Base-by-base conservation (phyloP, 257 asterid genomes). In the Solanum lycopersicoides region DNA sequence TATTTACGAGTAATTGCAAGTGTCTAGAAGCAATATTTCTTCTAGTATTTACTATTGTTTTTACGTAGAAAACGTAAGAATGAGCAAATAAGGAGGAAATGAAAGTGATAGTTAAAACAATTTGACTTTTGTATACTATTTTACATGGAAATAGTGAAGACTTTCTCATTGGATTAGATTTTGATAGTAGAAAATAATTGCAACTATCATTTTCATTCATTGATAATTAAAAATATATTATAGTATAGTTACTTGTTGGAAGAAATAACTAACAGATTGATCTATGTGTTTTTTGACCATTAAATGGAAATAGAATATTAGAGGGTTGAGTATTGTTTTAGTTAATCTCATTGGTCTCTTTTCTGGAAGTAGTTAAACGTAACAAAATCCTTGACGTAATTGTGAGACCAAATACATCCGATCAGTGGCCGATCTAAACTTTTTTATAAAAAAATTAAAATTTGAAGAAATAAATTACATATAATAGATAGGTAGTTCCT, bases 301-400 rank as follows among this genome's bases (percentile, higher is more conserved):
- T 69, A 69, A 30, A 30, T 42, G n/a, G 39, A 21, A 37, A 37
- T 25, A 12, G n/a, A 63, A 63, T 63, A 63, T n/a, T 23, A 7
- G 9, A 25, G 14, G 84, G 84, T 79, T 77, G 65, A 77, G 83
- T 42, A 3, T 77, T 13, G 39, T 45, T 45, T 79, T 9, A 79
- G 84, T 25, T 44, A 79, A 79, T 44, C 84, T 45, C 42, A 79
- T 28, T 28, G 84, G 84, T 79, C 84, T 79, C 84, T 45, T 79
- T 25, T 79, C 21, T 45, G 42, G 66, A 60, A 28, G 84, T 79
- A 79, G 28, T 79, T 79, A 79, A 44, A 79, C 66, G 75, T 14
- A 69, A 9, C 9, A 13, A 42, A n/a, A 41, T 44, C n/a, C 83
- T 77, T 77, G 60, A 75, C 83, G 34, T 75, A 34, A 75, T 63